Evolutionary conservation across 306 rosid genomes (phyloP).

Genomic region (Pyrus pyrifolia): DNA sequence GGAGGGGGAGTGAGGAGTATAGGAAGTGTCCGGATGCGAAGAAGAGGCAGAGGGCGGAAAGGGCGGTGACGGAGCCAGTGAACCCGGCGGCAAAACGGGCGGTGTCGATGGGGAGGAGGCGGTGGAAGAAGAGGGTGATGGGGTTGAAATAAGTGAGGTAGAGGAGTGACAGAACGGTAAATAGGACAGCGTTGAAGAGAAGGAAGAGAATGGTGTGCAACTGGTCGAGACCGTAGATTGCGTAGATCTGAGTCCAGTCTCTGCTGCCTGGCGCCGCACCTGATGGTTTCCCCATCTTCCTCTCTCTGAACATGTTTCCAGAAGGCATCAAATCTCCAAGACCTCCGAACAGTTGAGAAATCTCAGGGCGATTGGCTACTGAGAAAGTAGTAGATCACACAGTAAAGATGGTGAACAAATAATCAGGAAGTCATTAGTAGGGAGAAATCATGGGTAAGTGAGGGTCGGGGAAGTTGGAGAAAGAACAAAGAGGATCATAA

Average conservation of each 20-base stretch:
- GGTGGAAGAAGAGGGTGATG: slow-evolving; percentile 50
- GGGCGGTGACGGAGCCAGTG: slow-evolving; percentile 71
- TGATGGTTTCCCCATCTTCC: slow-evolving; percentile 65
- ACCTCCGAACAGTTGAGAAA: not conserved
- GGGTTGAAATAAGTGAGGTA: slow-evolving; percentile 58
- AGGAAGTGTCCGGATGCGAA: slow-evolving; percentile 86
- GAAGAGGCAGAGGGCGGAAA: slow-evolving; percentile 79
- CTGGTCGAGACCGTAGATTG: slow-evolving; percentile 91
- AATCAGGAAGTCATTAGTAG: not conserved
- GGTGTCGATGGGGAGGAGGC: slow-evolving; percentile 35
- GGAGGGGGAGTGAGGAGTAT: slow-evolving; percentile 89
- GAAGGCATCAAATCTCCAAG: not conserved
- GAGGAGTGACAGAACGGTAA: slow-evolving; percentile 57
- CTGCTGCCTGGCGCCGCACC: slow-evolving; percentile 29
- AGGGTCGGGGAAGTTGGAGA: not conserved
- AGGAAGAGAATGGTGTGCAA: slow-evolving; percentile 84
- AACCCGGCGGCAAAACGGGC: slow-evolving; percentile 89
- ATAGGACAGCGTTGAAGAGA: slow-evolving; percentile 62
- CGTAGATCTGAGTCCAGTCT: slow-evolving; percentile 91
- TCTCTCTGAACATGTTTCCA: not conserved
- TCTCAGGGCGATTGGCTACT: not conserved
- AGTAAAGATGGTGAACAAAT: not conserved
- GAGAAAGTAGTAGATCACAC: not conserved
- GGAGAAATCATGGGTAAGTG: slow-evolving; percentile 13
- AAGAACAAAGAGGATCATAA: slow-evolving; percentile 10